phyloP scores from a whole-genome alignment of 129 eudicot genomes.

The Helianthus tuberosus region DNA sequence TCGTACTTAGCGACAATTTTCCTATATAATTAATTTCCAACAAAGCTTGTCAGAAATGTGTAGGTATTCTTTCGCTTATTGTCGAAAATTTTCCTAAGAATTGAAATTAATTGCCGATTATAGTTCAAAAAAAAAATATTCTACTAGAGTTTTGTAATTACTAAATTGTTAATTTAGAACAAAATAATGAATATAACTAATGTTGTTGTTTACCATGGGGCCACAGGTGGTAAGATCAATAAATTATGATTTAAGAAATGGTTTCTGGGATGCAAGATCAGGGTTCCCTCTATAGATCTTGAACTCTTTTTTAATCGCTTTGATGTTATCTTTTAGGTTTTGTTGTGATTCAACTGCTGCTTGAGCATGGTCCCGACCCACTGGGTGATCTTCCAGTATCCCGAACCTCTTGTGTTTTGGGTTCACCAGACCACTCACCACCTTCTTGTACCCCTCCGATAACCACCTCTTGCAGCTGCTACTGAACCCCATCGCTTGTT shows the following conservation, averaged over 20 bases:
- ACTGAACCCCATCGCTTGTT: not conserved
- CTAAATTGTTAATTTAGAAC: not conserved
- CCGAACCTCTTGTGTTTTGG: constrained; percentile 46
- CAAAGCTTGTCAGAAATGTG: too few relatives aligned
- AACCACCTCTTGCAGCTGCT: constrained; percentile 32
- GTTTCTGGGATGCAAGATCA: constrained; percentile 57
- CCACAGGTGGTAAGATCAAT: constrained; percentile 74
- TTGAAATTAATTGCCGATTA: too few relatives aligned
- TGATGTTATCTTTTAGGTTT: constrained; percentile 20
- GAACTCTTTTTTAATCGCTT: constrained; percentile 57
- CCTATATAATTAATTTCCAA: too few relatives aligned
- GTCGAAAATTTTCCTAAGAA: too few relatives aligned
- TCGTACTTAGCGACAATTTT: too few relatives aligned
- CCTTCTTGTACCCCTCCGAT: constrained; percentile 19
- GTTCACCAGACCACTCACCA: constrained; percentile 23
- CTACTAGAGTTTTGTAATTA: too few relatives aligned
- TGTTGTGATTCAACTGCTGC: constrained; percentile 45
- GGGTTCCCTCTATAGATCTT: constrained; percentile 87
- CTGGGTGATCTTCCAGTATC: constrained; percentile 54
- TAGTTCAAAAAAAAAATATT: too few relatives aligned
- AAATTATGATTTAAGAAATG: constrained; percentile 73
- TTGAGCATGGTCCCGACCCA: constrained; percentile 58
- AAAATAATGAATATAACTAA: too few relatives aligned
- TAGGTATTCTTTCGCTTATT: too few relatives aligned
- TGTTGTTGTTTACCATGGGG: constrained; percentile 56